These are phyloP conservation scores for Aschersonia sp. DNA, from an alignment of 2,329 filamentous ascomycete genomes.

Conservation along the genomic window DNA sequence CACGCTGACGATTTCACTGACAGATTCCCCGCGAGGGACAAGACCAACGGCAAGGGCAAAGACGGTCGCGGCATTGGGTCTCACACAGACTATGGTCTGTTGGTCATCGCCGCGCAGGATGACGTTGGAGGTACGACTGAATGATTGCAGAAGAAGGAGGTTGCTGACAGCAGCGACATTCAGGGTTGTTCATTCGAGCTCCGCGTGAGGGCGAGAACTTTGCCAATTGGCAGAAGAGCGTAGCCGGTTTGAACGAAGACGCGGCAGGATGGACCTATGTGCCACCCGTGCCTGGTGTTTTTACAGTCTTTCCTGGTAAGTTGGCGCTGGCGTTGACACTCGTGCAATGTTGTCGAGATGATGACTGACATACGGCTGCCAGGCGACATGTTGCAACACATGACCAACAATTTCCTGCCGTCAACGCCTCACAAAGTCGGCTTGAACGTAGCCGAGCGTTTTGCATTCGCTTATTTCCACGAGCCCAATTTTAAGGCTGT, in stretches of 20 bases:
- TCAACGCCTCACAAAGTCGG: conserved; percentile 37
- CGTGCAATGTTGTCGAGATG: neutral
- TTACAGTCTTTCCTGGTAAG: conserved; percentile 34
- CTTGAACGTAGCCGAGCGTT: conserved; percentile 30
- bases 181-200: conserved; percentile 30
- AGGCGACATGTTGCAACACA: conserved; percentile 38
- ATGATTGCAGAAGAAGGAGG: neutral
- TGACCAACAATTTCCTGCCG: conserved; percentile 28
- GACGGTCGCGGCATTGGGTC: conserved; percentile 34
- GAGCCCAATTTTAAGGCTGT: conserved; percentile 33
- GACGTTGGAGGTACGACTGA: conserved; percentile 26
- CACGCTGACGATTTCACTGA: neutral
- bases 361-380: neutral
- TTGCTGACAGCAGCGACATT: neutral
- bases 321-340: neutral
- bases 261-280: conserved; percentile 32
- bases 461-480: conserved; percentile 35
- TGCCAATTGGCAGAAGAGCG: conserved; percentile 30
- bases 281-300: conserved; percentile 25
- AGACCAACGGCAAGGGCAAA: conserved; percentile 32
- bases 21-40: conserved; percentile 17
- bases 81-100: conserved; percentile 36
- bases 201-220: conserved; percentile 23
- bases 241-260: conserved; percentile 28
- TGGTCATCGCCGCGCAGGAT: conserved; percentile 34